A percentile compares a stretch with the other conserved stretches of the same genome.
phyloP scores from a whole-genome alignment of 1,284 basidiomycete species.

The Calocybe gambosa region DNA sequence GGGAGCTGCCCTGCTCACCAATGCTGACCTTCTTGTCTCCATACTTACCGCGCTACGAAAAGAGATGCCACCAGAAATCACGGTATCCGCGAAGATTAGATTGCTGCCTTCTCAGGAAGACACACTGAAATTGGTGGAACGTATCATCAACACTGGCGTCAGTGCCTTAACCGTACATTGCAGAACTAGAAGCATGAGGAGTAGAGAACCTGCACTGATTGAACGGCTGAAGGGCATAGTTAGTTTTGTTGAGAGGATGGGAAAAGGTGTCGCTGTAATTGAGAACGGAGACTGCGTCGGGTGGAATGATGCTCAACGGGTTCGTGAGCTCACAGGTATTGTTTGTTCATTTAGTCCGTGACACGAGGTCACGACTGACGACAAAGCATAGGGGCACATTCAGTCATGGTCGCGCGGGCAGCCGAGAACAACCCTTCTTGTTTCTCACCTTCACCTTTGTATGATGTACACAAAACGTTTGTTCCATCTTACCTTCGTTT shows the following conservation, averaged over 20 bases:
- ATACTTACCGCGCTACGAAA: slow-evolving; percentile 76
- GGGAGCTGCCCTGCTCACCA: slow-evolving; percentile 93
- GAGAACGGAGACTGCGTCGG: slow-evolving; percentile 93
- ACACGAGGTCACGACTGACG: slow-evolving; percentile 3
- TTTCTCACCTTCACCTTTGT: slow-evolving; percentile 67
- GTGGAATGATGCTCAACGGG: slow-evolving; percentile 71
- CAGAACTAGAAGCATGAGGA: slow-evolving; percentile 90
- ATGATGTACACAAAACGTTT: slow-evolving; percentile 66
- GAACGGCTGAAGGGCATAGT: slow-evolving; percentile 82
- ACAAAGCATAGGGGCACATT: slow-evolving; percentile 62
- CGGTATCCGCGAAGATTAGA: slow-evolving; percentile 90
- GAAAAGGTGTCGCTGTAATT: slow-evolving; percentile 74
- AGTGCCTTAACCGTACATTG: slow-evolving; percentile 93
- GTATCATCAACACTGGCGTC: slow-evolving; percentile 85
- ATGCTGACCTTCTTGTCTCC: slow-evolving; percentile 84
- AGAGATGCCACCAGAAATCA: slow-evolving; percentile 72
- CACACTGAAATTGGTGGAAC: slow-evolving; percentile 81
- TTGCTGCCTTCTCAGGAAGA: slow-evolving; percentile 82
- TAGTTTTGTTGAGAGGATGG: slow-evolving; percentile 66
- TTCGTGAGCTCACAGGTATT: slow-evolving; percentile 70
- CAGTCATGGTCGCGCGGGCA: slow-evolving; percentile 93
- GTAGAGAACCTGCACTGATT: slow-evolving; percentile 74
- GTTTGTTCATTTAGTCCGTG: slow-evolving; percentile 1
- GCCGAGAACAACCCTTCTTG: slow-evolving; percentile 92
- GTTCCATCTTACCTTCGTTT: slow-evolving; percentile 75